Base-by-base conservation (phyloP, 1,284 basidiomycete species). In the Leucoagaricus sp. region DNA sequence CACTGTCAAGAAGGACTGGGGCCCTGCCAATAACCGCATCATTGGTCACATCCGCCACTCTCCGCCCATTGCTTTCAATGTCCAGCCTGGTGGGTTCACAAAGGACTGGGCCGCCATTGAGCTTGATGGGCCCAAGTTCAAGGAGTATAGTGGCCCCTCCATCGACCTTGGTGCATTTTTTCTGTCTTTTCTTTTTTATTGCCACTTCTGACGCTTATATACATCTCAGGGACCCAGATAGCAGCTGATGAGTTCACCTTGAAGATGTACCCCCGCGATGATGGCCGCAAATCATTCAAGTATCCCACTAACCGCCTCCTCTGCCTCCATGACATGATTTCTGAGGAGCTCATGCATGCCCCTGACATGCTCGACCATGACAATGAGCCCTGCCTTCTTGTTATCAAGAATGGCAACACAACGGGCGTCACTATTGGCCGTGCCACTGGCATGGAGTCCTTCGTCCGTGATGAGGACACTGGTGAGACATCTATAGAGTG, bases 41-140 rank as follows among this genome's bases (percentile, higher is more conserved):
- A 60, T 75, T 44, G 74, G 73, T 41, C 62, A 63, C 54, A 65
- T 75, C 49, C 42, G 71, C 28, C 66, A 69, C 61, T 61, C 68
- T 51, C 62, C 61, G 38, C 47, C 52, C 28, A 73, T 74, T 58
- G 60, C 55, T 29, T 62, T 67, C 63, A 46, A 53, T 26, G 60
- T 52, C 58, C 63, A 54, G 23, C 36, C 17, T 5, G 13, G 45
- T 4, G 23, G n/a, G 23, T 59, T 49, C 41, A 61, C 60, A 1
- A 46, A 49, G 31, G 60, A 61, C 49, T 59, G 40, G 41, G 58
- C 44, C 13, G 34, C 49, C 21, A 4, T 61, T 29, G 28, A 23
- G 17, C 13, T 57, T 17, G 51, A 57, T 49, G 26, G 31, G 28
- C 26, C 49, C 29, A 61, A 56, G 51, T 25, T 61, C 42, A 46